Conservation (phyloP, 1,284 basidiomycete species). For the Ceratobasidium sp. region DNA sequence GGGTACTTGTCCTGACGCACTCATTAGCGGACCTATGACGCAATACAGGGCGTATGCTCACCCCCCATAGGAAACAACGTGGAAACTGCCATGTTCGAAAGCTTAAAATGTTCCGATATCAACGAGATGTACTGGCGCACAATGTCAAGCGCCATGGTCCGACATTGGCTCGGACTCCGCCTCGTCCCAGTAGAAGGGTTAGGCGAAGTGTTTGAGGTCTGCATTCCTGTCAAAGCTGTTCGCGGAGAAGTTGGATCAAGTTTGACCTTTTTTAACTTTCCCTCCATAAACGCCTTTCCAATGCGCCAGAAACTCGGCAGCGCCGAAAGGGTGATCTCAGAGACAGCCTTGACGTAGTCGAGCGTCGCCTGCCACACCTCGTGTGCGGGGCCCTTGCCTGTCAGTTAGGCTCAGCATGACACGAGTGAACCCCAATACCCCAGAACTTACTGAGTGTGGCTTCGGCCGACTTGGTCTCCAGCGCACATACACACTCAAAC, state of each 20-base stretch:
- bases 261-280: conserved; percentile 84
- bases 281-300: conserved; percentile 87
- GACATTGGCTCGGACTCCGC: conserved; percentile 82
- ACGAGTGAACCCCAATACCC: background rate
- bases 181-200: conserved; percentile 49
- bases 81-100: conserved; percentile 76
- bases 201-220: conserved; percentile 43
- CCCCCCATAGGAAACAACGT: conserved; percentile 53
- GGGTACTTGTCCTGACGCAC: conserved; percentile 53
- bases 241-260: conserved; percentile 23
- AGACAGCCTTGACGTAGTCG: conserved; percentile 60
- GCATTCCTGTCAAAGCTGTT: background rate
- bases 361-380: conserved; percentile 83
- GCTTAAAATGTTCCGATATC: conserved; percentile 86
- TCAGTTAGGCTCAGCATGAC: conserved; percentile 39
- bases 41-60: conserved; percentile 1
- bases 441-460: conserved; percentile 63
- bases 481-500: conserved; percentile 61
- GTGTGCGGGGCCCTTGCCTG: conserved; percentile 68
- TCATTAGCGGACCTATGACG: conserved; percentile 2
- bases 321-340: conserved; percentile 59
- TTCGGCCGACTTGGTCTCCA: conserved; percentile 72
- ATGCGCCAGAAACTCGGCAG: conserved; percentile 96
- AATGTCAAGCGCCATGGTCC: conserved; percentile 89
- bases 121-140: conserved; percentile 86